Percentiles rank a stretch among this genome's conserved stretches.
These are phyloP conservation scores for Arthrinium phaeospermum DNA, from an alignment of 2,329 filamentous ascomycete genomes.

Conservation along the genomic window DNA sequence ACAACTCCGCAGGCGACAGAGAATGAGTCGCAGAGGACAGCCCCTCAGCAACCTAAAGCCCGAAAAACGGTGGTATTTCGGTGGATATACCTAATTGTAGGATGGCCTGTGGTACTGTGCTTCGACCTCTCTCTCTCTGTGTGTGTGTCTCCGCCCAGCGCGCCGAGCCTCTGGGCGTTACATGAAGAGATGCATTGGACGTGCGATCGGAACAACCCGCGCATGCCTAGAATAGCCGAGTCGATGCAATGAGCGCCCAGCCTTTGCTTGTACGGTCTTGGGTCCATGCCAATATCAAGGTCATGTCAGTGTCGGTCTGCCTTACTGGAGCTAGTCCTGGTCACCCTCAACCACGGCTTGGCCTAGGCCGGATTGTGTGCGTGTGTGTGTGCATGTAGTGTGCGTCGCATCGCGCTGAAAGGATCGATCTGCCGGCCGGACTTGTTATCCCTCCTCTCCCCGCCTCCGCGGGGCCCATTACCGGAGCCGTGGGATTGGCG, in stretches of 20 bases:
- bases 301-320: too few relatives aligned
- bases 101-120: not conserved
- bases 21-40: not conserved
- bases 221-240: not conserved
- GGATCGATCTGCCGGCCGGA: conserved; percentile 4
- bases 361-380: too few relatives aligned
- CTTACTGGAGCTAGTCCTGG: not conserved
- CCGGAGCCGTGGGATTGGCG: not conserved
- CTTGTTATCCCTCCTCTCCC: not conserved
- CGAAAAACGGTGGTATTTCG: not conserved
- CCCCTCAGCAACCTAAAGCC: not conserved
- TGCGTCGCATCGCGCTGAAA: not conserved
- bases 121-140: not conserved
- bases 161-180: not conserved
- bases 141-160: not conserved
- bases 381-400: not conserved
- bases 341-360: too few relatives aligned
- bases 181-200: not conserved
- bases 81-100: not conserved
- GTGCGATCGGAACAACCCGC: not conserved
- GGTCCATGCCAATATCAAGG: not conserved
- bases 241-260: not conserved
- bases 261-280: not conserved
- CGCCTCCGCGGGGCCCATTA: not conserved
- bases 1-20: not conserved